phyloP scores from a whole-genome alignment of 139 green algal species.

The Chlorella sp. region DNA sequence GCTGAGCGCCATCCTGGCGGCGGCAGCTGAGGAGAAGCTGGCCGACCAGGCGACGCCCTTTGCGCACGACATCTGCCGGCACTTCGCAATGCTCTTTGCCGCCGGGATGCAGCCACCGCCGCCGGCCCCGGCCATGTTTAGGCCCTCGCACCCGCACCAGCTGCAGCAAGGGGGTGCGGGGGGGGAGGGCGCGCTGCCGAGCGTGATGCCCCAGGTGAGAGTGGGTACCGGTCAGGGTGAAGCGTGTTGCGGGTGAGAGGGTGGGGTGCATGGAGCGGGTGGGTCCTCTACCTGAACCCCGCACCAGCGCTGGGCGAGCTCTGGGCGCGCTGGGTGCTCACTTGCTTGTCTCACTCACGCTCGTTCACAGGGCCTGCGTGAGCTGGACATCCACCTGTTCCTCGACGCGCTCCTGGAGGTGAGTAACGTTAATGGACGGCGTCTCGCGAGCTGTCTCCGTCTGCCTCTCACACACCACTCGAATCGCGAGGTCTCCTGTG shows the following conservation, averaged over 20 bases:
- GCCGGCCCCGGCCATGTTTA: slow-evolving; percentile 41
- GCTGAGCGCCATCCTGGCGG: slow-evolving; percentile 42
- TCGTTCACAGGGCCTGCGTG: slow-evolving; percentile 34
- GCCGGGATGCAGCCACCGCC: slow-evolving; percentile 39
- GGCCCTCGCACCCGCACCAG: background rate
- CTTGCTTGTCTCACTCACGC: background rate
- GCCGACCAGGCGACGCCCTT: slow-evolving; percentile 52
- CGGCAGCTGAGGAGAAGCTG: slow-evolving; percentile 50
- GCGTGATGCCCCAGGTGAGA: too few relatives aligned
- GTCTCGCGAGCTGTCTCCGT: too few relatives aligned
- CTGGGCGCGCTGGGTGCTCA: background rate
- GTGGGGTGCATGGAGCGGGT: too few relatives aligned
- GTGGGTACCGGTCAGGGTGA: too few relatives aligned
- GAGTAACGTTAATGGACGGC: too few relatives aligned
- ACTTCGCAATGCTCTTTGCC: slow-evolving; percentile 90
- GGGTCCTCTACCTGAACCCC: too few relatives aligned
- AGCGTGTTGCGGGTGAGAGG: too few relatives aligned
- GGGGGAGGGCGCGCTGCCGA: too few relatives aligned
- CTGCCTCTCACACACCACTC: too few relatives aligned
- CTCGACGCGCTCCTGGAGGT: slow-evolving; percentile 85
- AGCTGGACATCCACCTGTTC: slow-evolving; percentile 81
- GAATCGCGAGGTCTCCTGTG: too few relatives aligned
- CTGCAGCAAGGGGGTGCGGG: too few relatives aligned
- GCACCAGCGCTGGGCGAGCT: too few relatives aligned
- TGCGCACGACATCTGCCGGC: slow-evolving; percentile 59